Evolutionary conservation across 352 stramenopile species (phyloP), one percentile per base, ranked within the genome.

Genomic region (Pythium apleroticum): DNA sequence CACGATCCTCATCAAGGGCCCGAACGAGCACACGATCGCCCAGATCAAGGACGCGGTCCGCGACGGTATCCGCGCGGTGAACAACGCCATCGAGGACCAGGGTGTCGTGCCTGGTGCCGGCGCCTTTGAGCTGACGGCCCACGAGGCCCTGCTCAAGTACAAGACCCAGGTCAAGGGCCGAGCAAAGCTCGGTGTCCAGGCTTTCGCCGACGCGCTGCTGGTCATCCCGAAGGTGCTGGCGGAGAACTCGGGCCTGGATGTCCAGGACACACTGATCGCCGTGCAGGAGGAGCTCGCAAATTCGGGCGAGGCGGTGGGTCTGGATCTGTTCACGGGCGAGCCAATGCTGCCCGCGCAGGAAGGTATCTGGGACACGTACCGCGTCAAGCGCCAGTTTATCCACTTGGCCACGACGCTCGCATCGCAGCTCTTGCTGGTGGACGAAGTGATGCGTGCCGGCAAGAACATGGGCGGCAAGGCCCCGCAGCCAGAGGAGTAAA

Each of bases 1-100:
- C 85, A 99, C 98, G 33, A 93, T 99, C 55, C 79, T 99, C 50
- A 93, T 99, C 69, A 98, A 99, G 81, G 97, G 97, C 24, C 97
- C 97, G 41, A 99, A 99, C 80, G 88, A 97, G 71, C 96, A 99
- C 81, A 98, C 97, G 39, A 99, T 99, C 71, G 93, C 93, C 59
- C 97, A 99, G 83, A 98, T 99, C 65, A 99, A 99, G 84, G 98
- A 99, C 83, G 97, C 97, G 9, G 91, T 99, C 37, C 92, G 97
- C 57, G 98, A 99, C 78, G 98, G 97, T 52, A 91, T 99, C 28
- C 85, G 97, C 31, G 96, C 97, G 15, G 96, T 99, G 17, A 99
- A 99, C 81, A 99, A 99, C 83, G 95, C 97, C 43, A 87, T 99
- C 54, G 97, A 99, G 71, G 97, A 99, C 85, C 78, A 88, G 43